A percentile compares a stretch with the other conserved stretches of the same genome.
Evolutionary conservation across 495 filamentous ascomycete species (phyloP).

Genomic region (Hypoxylon perforatum): DNA sequence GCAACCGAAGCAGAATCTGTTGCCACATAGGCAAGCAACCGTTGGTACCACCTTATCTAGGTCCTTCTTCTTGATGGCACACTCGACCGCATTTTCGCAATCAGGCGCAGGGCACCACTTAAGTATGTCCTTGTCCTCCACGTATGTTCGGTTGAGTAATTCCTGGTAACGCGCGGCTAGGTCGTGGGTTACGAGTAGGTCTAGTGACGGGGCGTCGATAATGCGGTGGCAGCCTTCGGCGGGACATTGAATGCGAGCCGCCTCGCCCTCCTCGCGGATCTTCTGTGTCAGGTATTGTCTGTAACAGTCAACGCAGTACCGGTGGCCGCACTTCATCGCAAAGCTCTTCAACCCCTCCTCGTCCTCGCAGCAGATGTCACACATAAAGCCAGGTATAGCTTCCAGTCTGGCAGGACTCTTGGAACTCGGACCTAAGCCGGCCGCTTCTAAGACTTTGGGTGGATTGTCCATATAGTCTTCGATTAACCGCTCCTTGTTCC

Average conservation of each 20-base stretch:
- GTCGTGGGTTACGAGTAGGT: constrained; percentile 80
- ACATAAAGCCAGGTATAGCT: constrained; percentile 79
- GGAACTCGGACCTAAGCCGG: constrained; percentile 78
- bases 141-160: constrained; percentile 91
- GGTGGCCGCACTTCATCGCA: constrained; percentile 93
- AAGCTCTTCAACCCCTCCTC: constrained; percentile 82
- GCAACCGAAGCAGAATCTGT: constrained; percentile 97
- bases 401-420: constrained; percentile 73
- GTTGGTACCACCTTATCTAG: constrained; percentile 87
- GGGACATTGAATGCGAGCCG: constrained; percentile 93
- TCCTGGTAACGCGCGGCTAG: constrained; percentile 83
- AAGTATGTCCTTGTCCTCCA: constrained; percentile 93
- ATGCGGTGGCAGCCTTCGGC: constrained; percentile 87
- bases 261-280: constrained; percentile 94
- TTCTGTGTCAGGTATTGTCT: constrained; percentile 89
- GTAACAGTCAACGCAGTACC: constrained; percentile 96
- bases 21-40: constrained; percentile 82
- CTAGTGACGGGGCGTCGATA: constrained; percentile 88
- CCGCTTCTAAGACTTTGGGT: constrained; percentile 80
- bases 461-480: constrained; percentile 93
- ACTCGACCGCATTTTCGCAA: constrained; percentile 92
- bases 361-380: constrained; percentile 97
- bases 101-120: constrained; percentile 98
- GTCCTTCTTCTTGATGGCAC: constrained; percentile 84
- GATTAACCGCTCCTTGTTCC: constrained; percentile 95